Evolutionary conservation across 2,329 filamentous ascomycete genomes (phyloP).

Genomic region (Ophiocordyceps camponoti-floridani): DNA sequence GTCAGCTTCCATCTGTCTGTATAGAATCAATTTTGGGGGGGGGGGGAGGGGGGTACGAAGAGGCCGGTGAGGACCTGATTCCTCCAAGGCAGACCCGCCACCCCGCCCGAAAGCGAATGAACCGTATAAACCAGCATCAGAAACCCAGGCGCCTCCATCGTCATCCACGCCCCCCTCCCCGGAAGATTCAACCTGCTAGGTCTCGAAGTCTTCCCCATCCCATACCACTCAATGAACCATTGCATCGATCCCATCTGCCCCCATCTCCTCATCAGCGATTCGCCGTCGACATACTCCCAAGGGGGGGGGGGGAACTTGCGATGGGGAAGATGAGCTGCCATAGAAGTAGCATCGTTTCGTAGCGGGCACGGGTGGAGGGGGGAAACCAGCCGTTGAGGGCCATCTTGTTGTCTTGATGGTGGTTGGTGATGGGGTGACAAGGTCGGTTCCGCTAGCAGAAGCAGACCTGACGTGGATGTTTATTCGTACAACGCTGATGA

Average conservation of each 20-base stretch:
- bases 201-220: constrained; percentile 81
- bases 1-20: too few relatives aligned
- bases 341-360: constrained; percentile 28
- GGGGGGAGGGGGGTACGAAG: constrained; percentile 33
- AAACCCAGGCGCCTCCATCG: constrained; percentile 73
- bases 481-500: too few relatives aligned
- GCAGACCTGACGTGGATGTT: too few relatives aligned
- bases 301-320: constrained; percentile 15
- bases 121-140: constrained; percentile 66
- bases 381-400: constrained; percentile 37
- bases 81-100: constrained; percentile 50
- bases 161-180: constrained; percentile 70
- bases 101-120: constrained; percentile 43
- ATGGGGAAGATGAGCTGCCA: constrained; percentile 36
- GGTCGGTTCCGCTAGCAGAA: too few relatives aligned
- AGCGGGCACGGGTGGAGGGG: constrained; percentile 34
- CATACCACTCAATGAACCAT: constrained; percentile 67
- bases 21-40: too few relatives aligned
- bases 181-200: constrained; percentile 66
- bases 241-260: constrained; percentile 55
- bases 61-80: constrained; percentile 60
- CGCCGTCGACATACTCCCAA: too few relatives aligned
- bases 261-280: too few relatives aligned
- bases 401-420: constrained; percentile 16
- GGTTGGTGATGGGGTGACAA: too few relatives aligned